These are phyloP conservation scores for Daedaleopsis sinensis DNA, from an alignment of 768 basidiomycete species.

Conservation along the genomic window DNA sequence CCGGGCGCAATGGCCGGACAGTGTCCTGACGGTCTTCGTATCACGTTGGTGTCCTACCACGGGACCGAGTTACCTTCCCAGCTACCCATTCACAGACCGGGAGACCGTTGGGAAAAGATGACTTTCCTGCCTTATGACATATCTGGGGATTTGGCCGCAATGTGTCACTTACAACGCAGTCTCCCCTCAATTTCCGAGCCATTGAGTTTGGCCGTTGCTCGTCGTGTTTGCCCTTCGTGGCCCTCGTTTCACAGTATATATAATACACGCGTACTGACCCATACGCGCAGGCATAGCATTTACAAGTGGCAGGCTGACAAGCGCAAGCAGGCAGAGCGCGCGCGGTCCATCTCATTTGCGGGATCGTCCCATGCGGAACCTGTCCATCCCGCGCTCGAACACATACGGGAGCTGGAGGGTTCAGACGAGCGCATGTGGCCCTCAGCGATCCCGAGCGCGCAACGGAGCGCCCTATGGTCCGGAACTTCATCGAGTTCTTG, in stretches of 20 bases:
- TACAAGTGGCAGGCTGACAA: slow-evolving; percentile 94
- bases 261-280: slow-evolving; percentile 5
- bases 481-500: slow-evolving; percentile 94
- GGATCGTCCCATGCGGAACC: slow-evolving; percentile 51
- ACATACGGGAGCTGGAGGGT: slow-evolving; percentile 97
- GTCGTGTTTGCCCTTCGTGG: not conserved
- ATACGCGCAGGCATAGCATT: slow-evolving; percentile 70
- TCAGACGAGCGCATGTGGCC: slow-evolving; percentile 86
- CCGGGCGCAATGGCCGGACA: too few relatives aligned
- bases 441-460: slow-evolving; percentile 47
- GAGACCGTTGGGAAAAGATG: too few relatives aligned
- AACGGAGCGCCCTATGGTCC: slow-evolving; percentile 54
- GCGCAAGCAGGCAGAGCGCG: slow-evolving; percentile 58
- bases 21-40: too few relatives aligned
- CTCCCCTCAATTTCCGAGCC: too few relatives aligned
- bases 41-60: too few relatives aligned
- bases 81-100: too few relatives aligned
- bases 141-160: too few relatives aligned
- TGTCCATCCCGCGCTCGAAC: slow-evolving; percentile 78
- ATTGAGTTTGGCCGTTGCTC: too few relatives aligned
- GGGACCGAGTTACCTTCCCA: too few relatives aligned
- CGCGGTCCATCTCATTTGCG: slow-evolving; percentile 72
- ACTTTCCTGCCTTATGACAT: too few relatives aligned
- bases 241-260: slow-evolving; percentile 19
- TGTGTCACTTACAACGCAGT: too few relatives aligned